Base-by-base conservation (phyloP, 2,329 filamentous ascomycete genomes). In the Colletotrichum sp. region DNA sequence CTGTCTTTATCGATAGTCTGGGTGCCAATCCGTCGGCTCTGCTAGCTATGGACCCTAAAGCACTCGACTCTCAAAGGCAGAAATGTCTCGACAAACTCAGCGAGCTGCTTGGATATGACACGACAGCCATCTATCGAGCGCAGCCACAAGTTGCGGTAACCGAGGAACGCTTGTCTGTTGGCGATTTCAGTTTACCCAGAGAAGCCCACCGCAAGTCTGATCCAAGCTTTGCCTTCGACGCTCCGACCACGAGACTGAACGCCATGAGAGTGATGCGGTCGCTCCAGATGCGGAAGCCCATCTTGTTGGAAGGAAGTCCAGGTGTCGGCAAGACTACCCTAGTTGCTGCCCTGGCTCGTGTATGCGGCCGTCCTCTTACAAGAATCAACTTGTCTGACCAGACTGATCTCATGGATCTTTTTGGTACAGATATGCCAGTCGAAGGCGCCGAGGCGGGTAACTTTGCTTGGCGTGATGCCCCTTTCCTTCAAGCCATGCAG, bases 381-480 rank as follows among this genome's bases (percentile, higher is more conserved):
- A 92, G 97, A 80, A 98, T 99, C 85, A 99, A 99, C 82, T 88
- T 99, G 76, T 99, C 97, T 0, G 97, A 99, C 80, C 97, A 99
- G 85, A 99, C 98, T 0, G 97, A 99, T 84, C 87, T 99, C 66
- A 98, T 99, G 91, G 97, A 99, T 83, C 88, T 99, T 1, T 99
- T 99, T 83, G 97, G 97, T 75, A 98, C 96, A 0, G 97, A 99
- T 86, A 95, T 98, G 9, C 97, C 97, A 0, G 93, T 98, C 5
- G 97, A 99, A 85, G 96, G 96, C n/a, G 95, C 94, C 1, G 93
- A 95, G 81, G 94, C 96, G 9, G 97, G 97, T 2, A 94, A 95
- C 76, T 99, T 99, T 82, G 94, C 95, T 2, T 99, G 97, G 97
- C 92, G 96, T 79, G 96, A 99, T 83, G 97, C 96, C 0, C 96